Base-by-base conservation (phyloP, 2,329 filamentous ascomycete genomes). In the Lachnellula occidentalis region DNA sequence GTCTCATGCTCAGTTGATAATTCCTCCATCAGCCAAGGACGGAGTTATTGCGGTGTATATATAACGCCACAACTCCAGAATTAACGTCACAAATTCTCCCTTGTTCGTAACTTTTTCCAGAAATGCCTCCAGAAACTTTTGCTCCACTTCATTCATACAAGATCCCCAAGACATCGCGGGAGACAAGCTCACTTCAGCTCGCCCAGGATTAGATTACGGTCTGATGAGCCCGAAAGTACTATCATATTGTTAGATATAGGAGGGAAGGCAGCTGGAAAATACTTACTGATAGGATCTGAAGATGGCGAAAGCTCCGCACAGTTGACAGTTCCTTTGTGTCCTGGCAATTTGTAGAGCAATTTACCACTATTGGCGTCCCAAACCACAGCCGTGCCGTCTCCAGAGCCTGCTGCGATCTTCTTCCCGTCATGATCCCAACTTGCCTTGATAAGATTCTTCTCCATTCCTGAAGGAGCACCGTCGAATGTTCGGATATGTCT, bases 281-380 rank as follows among this genome's bases (percentile, higher is more conserved):
- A 84, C 90, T 85, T 80, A 96, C 92, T 81, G 58, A 96, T 88
- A 19, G 91, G 90, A 64, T 96, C 91, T 57, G 87, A 83, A 39
- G 82, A 81, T 4, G 92, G 91, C 48, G 90, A 87, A 69, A 99
- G 95, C 63, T 95, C 87, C 52, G 92, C 92, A 70, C 92, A 91
- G 69, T 97, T 99, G 50, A 97, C 94, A 0, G 89, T 90, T 34
- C 92, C 94, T 73, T 91, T 94, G 71, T 99, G 94, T 1, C 94
- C 94, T 1, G 94, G 94, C 50, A 99, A 78, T 73, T 97, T 97
- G 73, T 96, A 95, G 60, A 95, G 72, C 64, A 99, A 77, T 75
- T 95, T 97, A 55, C 89, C 92, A n/a, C 82, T 88, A 68, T 89
- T 85, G 53, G 78, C 84, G 49, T 94, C 92, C 94, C 94, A 99